Evolutionary conservation across 495 filamentous ascomycete species (phyloP).

Genomic region (Aspergillus diversus): DNA sequence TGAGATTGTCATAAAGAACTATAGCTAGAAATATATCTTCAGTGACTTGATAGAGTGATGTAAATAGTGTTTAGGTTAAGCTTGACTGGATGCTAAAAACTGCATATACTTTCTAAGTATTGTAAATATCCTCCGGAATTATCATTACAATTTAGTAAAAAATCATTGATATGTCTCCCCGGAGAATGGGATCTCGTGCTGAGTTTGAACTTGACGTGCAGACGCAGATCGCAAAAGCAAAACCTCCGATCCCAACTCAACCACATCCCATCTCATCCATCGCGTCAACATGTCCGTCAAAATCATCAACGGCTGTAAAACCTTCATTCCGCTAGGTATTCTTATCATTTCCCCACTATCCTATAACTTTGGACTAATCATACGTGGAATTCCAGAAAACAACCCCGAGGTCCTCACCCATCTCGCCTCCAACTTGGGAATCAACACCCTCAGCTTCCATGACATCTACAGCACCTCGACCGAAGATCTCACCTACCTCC

Average conservation of each 20-base stretch:
- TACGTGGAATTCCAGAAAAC: conserved; percentile 52
- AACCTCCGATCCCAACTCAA: not conserved
- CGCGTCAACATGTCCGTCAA: not conserved
- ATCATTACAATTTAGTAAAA: too few species aligned
- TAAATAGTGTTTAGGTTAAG: too few species aligned
- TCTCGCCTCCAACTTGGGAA: conserved; percentile 57
- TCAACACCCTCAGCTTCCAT: conserved; percentile 57
- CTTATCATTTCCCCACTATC: not conserved
- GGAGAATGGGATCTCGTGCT: not conserved
- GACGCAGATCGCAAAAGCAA: not conserved
- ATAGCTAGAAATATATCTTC: too few species aligned
- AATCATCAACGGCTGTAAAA: conserved; percentile 32
- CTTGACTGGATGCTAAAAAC: too few species aligned
- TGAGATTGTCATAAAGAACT: too few species aligned
- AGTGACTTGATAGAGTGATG: too few species aligned
- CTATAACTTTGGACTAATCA: not conserved
- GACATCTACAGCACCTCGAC: conserved; percentile 62
- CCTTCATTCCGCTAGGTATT: conserved; percentile 47
- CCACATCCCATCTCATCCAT: not conserved
- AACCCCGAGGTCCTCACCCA: conserved; percentile 62
- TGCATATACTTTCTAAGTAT: too few species aligned
- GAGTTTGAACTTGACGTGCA: not conserved
- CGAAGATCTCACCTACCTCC: conserved; percentile 56
- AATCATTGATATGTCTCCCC: too few species aligned
- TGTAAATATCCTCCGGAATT: too few species aligned